Base-by-base conservation (phyloP, 805 yeast species). In the Wickerhamomyces subpelliculosus region DNA sequence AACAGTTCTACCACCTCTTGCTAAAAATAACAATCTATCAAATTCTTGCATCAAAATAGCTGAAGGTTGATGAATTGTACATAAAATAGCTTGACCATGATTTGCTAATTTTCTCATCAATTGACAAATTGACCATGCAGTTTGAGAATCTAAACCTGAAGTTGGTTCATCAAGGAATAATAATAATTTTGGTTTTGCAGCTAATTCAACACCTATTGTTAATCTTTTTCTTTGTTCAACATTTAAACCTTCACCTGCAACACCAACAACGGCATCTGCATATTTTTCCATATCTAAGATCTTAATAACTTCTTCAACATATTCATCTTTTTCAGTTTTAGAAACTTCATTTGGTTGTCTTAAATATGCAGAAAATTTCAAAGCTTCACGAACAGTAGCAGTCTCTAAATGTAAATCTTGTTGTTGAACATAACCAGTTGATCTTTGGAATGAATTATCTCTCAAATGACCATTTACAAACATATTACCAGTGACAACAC, bases 41-140 rank as follows among this genome's bases (percentile, higher is more conserved):
- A 86, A 84, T 51, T 80, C 85, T 54, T 83, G 73, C 62, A 84
- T 68, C 54, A 84, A 65, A 41, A 81, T 68, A 38, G 94, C 89
- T 8, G 93, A 84, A 52, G 90, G 90, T 60, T 82, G 90, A 61
- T 81, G 88, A 47, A 82, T 82, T 20, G 90, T 81, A 62, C 80
- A 75, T 52, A 75, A 60, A 52, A 75, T 73, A 24, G 80, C 78
- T 52, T 75, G 78, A 23, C 79, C 79, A 43, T 68, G 68, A 44
- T 65, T 61, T 3, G 79, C 75, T 43, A 75, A 57, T 43, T 72
- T 72, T 52, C 73, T 65, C 71, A 75, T 64, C 52, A 75, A 64
- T 51, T 70, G 65, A 52, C 75, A 71, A 46, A 74, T 69, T 21
- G 79, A 67, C 78, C 78, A 75, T 7, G 80, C 78, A 28, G 80